Evolutionary conservation across 495 filamentous ascomycete species (phyloP).

Genomic region (Aspergillus hancockii): DNA sequence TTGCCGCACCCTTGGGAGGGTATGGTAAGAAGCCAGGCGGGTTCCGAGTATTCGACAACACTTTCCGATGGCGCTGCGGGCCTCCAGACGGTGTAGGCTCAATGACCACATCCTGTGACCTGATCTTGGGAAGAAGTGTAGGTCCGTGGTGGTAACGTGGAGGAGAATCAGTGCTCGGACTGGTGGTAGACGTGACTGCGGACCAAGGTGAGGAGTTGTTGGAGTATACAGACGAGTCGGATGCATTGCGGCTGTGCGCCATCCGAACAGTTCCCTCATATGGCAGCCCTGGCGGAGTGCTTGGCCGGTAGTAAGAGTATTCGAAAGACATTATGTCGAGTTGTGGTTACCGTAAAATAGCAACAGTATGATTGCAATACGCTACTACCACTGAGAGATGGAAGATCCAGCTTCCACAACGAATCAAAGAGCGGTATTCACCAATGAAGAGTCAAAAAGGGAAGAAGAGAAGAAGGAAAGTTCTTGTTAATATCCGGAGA

Average conservation of each 20-base stretch:
- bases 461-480: constrained; percentile 7
- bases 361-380: neutral
- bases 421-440: constrained; percentile 9
- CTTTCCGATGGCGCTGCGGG: constrained; percentile 52
- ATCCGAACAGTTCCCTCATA: constrained; percentile 34
- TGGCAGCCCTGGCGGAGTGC: constrained; percentile 43
- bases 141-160: constrained; percentile 76
- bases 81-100: constrained; percentile 48
- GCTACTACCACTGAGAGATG: neutral
- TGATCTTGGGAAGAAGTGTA: constrained; percentile 81
- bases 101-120: constrained; percentile 79
- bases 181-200: constrained; percentile 69
- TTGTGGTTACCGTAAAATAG: neutral
- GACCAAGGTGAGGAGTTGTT: constrained; percentile 79
- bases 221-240: constrained; percentile 55
- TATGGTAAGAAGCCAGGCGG: constrained; percentile 48
- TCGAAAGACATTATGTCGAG: constrained; percentile 46
- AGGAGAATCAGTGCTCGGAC: constrained; percentile 68
- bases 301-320: constrained; percentile 47
- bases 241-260: constrained; percentile 46
- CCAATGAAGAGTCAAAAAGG: constrained; percentile 5
- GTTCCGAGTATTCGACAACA: constrained; percentile 58
- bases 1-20: constrained; percentile 35
- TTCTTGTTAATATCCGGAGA: constrained; percentile 9
- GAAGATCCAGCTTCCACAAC: constrained; percentile 29